Conservation (phyloP, 768 basidiomycete species). For the Leucocoprinus birnbaumii region DNA sequence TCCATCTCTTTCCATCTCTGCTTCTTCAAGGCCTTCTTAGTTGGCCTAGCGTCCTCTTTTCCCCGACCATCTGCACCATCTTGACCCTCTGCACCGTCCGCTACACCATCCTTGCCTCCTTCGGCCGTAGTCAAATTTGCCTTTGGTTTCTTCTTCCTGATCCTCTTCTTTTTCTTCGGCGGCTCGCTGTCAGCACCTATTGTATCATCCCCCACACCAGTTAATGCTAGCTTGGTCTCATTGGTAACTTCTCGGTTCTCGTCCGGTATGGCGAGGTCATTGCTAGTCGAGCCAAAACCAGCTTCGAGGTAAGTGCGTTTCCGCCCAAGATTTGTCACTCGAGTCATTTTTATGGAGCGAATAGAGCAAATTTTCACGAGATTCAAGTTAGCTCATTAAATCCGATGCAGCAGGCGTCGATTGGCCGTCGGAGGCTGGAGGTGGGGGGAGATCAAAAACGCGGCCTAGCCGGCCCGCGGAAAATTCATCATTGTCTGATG, state of each 20-base stretch:
- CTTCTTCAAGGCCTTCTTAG: conserved; percentile 17
- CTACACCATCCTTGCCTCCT: conserved; percentile 16
- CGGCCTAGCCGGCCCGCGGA: too few relatives aligned
- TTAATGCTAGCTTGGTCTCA: not conserved
- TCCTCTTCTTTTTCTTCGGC: conserved; percentile 46
- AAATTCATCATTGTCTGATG: too few relatives aligned
- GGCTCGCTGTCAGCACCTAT: conserved; percentile 10
- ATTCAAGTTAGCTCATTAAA: too few relatives aligned
- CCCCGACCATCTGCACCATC: conserved; percentile 13
- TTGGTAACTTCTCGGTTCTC: too few relatives aligned
- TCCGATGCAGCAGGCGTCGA: too few relatives aligned
- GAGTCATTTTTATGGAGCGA: conserved; percentile 56
- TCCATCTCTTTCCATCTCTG: conserved; percentile 29
- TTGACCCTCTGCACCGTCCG: not conserved
- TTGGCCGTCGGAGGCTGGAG: too few relatives aligned
- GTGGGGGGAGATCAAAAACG: too few relatives aligned
- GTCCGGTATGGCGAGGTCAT: too few relatives aligned
- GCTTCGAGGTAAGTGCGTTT: conserved; percentile 74
- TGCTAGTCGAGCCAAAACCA: conserved; percentile 33
- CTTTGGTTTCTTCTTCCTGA: conserved; percentile 37
- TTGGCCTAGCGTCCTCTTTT: conserved; percentile 1
- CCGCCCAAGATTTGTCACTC: conserved; percentile 69
- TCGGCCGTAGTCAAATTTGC: conserved; percentile 15
- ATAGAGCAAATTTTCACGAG: too few relatives aligned
- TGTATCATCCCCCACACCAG: not conserved